These are phyloP conservation scores for Cyanidioschyzon merolae DNA, from an alignment of 23 red algal genomes.

Conservation along the genomic window DNA sequence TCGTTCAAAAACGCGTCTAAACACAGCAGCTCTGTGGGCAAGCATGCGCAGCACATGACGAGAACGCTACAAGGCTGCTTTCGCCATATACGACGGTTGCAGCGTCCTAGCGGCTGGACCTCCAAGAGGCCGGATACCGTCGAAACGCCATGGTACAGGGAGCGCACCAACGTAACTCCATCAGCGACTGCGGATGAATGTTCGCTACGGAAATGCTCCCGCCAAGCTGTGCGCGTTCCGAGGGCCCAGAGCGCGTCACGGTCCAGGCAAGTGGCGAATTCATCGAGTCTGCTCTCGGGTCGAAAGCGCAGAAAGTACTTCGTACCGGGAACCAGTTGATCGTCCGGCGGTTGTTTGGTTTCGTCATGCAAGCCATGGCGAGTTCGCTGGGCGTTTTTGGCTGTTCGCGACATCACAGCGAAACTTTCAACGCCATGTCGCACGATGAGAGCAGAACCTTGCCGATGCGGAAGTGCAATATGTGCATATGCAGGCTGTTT, in stretches of 20 bases:
- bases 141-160: constrained; percentile 3
- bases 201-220: background rate
- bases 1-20: background rate
- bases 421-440: background rate
- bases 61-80: background rate
- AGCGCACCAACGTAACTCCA: background rate
- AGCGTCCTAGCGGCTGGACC: background rate
- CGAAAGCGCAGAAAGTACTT: constrained; percentile 4
- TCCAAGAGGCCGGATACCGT: background rate
- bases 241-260: constrained; percentile 1
- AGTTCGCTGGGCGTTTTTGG: background rate
- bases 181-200: background rate
- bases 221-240: background rate
- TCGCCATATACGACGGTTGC: background rate
- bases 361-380: background rate
- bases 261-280: background rate
- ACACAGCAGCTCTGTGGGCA: background rate
- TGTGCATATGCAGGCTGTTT: background rate
- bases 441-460: background rate
- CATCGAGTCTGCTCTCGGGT: background rate
- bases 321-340: background rate
- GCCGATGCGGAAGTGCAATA: background rate
- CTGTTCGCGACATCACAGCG: background rate
- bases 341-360: background rate
- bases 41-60: background rate